phyloP scores from a whole-genome alignment of 768 basidiomycete species.

The Imleria badia region DNA sequence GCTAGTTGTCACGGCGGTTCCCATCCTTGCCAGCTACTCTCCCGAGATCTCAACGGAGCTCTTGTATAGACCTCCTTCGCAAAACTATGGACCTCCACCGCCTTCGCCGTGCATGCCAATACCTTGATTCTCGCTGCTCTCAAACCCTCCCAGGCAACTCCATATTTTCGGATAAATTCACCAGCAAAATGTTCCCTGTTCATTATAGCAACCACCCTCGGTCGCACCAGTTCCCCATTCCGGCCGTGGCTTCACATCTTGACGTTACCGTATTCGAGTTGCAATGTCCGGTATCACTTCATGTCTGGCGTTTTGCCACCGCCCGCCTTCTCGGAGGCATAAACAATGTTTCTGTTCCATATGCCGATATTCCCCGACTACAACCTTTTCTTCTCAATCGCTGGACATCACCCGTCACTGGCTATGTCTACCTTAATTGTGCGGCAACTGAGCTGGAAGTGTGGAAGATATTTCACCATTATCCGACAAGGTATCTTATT shows the following conservation, averaged over 20 bases:
- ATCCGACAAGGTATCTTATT: no score
- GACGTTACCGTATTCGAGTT: no score
- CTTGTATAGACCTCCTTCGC: slow-evolving; percentile 29
- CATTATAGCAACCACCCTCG: no score
- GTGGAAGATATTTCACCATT: no score
- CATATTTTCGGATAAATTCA: background rate
- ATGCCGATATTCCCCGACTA: no score
- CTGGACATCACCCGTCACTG: no score
- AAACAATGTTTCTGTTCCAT: no score
- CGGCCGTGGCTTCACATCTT: background rate
- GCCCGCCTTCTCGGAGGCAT: no score
- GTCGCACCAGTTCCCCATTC: background rate
- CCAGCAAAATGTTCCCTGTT: background rate
- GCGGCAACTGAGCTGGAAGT: no score
- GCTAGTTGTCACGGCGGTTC: slow-evolving; percentile 15
- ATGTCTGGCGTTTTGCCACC: background rate
- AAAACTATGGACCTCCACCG: slow-evolving; percentile 29
- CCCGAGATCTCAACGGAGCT: slow-evolving; percentile 31
- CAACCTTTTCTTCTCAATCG: no score
- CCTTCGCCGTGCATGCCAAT: slow-evolving; percentile 25
- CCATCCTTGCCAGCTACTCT: slow-evolving; percentile 31
- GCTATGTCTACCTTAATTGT: no score
- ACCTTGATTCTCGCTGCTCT: slow-evolving; percentile 34
- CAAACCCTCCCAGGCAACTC: background rate
- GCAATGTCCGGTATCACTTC: background rate